phyloP scores from a whole-genome alignment of 306 rosid genomes.

The Inga leiocalycina region DNA sequence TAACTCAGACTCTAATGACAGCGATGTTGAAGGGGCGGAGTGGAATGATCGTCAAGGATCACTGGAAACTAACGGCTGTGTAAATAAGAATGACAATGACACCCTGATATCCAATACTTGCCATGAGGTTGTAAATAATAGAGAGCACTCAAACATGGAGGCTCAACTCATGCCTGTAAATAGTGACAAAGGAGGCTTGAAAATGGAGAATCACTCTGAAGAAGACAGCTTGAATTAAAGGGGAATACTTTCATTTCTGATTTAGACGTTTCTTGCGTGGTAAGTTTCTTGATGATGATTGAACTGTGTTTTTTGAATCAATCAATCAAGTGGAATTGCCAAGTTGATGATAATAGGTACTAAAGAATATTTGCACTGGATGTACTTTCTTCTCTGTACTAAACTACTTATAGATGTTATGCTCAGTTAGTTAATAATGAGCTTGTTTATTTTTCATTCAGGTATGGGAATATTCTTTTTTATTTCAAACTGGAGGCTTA shows the following conservation, averaged over 20 bases:
- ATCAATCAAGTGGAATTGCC: neutral
- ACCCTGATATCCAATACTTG: slow-evolving; percentile 47
- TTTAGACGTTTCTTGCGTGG: slow-evolving; percentile 17
- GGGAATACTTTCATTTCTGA: slow-evolving; percentile 33
- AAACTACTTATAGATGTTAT: neutral
- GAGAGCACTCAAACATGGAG: slow-evolving; percentile 58
- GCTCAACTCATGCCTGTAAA: slow-evolving; percentile 70
- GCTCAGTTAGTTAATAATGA: neutral
- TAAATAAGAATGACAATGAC: slow-evolving; percentile 57
- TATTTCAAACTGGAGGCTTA: slow-evolving; percentile 41
- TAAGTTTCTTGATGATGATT: slow-evolving; percentile 19
- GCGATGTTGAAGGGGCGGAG: slow-evolving; percentile 40
- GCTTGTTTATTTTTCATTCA: slow-evolving; percentile 10
- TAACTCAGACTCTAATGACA: slow-evolving; percentile 39
- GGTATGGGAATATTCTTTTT: slow-evolving; percentile 56
- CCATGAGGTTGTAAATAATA: slow-evolving; percentile 70
- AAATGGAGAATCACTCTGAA: slow-evolving; percentile 61
- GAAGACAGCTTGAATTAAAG: slow-evolving; percentile 56
- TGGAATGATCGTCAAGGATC: slow-evolving; percentile 40
- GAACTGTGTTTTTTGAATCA: slow-evolving; percentile 7
- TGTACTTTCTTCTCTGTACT: neutral
- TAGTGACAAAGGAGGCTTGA: slow-evolving; percentile 52
- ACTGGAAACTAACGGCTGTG: slow-evolving; percentile 50
- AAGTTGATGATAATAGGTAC: neutral
- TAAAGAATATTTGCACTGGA: slow-evolving; percentile 12